Percentiles rank a stretch among this genome's conserved stretches.
These are phyloP conservation scores for Tolypocladium pustulatum DNA, from an alignment of 2,329 filamentous ascomycete species.

Conservation along the genomic window DNA sequence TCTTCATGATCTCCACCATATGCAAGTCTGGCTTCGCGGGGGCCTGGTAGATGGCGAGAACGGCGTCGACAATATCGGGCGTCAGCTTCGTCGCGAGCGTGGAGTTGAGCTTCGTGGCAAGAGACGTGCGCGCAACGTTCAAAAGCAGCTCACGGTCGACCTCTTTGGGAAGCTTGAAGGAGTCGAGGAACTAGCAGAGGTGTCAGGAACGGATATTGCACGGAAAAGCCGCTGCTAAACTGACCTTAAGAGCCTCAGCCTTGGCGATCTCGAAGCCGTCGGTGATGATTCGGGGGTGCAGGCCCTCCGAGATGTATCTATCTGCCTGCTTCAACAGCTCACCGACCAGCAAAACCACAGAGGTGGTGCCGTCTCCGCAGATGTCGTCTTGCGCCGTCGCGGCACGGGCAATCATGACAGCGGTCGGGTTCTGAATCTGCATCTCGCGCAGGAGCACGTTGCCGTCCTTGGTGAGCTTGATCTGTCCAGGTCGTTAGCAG, in stretches of 20 bases:
- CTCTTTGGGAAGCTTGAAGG: slow-evolving; percentile 80
- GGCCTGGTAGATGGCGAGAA: slow-evolving; percentile 84
- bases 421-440: slow-evolving; percentile 98
- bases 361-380: slow-evolving; percentile 94
- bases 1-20: slow-evolving; percentile 99
- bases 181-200: slow-evolving; percentile 68
- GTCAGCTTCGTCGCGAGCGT: slow-evolving; percentile 85
- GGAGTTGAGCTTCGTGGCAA: slow-evolving; percentile 89
- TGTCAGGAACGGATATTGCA: neutral
- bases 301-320: slow-evolving; percentile 89
- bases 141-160: slow-evolving; percentile 91
- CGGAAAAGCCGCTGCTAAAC: slow-evolving; percentile 1
- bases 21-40: slow-evolving; percentile 91
- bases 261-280: slow-evolving; percentile 98
- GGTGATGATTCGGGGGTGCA: slow-evolving; percentile 92
- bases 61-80: slow-evolving; percentile 90
- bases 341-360: slow-evolving; percentile 87
- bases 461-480: slow-evolving; percentile 98
- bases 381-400: slow-evolving; percentile 98
- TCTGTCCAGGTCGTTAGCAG: slow-evolving; percentile 40
- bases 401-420: slow-evolving; percentile 72
- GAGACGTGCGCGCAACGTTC: slow-evolving; percentile 85
- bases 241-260: slow-evolving; percentile 76
- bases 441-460: slow-evolving; percentile 71
- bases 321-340: slow-evolving; percentile 97